Base-by-base conservation (phyloP, 192 early-diverging fungal species). In the Lobosporangium transversale region DNA sequence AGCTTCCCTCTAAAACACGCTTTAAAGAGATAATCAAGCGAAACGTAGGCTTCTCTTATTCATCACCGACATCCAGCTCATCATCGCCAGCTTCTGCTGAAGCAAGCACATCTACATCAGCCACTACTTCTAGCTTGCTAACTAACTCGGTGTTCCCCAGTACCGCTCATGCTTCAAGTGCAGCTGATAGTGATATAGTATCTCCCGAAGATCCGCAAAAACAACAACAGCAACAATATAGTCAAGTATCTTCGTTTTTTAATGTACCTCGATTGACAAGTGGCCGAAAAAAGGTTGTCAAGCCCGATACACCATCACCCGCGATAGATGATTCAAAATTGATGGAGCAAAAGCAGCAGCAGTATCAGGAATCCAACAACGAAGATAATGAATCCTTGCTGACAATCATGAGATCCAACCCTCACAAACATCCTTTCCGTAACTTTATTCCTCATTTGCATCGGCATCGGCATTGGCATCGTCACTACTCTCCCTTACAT, bases 1-100 rank as follows among this genome's bases (percentile, higher is more conserved):
- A 60, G 29, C 18, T 21, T 12, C 56, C 58, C 0, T 76, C 65
- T 0, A 51, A 63, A 20, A 52, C 73, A 15, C 73, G 73, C 5
- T 61, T 76, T 23, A 76, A 62, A 36, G 65, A 67, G 17, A 62
- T 76, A 53, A 29, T 76, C 10, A 76, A 76, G 23, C 43, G 73
- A 3, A 75, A 75, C 32, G 71, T 75, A 2, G 64, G 64, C 1
- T 45, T 66, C 23, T 40, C 61, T 53, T 29, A 33, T 7, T 21
- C 66, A 10, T 53, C 56, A 2, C 42, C 58, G 21, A 21, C 30
- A 32, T 4, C 23, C 11, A 8, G 30, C 0, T 9, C 53, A 33
- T 23, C 50, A 5, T 26, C 42, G 15, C 20, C 32, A 5, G 24
- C 60, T 14, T 3, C 30, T 6, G 21, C 56, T 26, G 15, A 21